Evolutionary conservation across 2,329 filamentous ascomycete species (phyloP).

Genomic region (Fusarium citri): DNA sequence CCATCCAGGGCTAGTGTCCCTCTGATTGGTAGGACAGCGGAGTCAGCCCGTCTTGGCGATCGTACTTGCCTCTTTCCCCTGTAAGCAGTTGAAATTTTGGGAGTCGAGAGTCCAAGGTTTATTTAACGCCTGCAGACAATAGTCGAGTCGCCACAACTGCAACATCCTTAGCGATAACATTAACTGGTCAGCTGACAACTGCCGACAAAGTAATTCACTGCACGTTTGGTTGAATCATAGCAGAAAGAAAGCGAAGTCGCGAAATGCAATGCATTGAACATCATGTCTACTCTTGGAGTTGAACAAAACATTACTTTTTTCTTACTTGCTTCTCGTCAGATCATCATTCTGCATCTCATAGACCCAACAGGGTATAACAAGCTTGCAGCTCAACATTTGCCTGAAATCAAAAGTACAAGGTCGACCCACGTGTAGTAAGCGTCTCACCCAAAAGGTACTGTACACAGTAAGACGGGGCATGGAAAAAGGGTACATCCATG

Average conservation of each 20-base stretch:
- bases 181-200: slow-evolving; percentile 9
- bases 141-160: slow-evolving; percentile 21
- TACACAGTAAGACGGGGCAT: not conserved
- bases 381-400: slow-evolving; percentile 3
- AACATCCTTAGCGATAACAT: slow-evolving; percentile 13
- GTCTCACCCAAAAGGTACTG: not conserved
- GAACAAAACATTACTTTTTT: slow-evolving; percentile 5
- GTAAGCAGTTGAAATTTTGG: not conserved
- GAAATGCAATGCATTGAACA: not conserved
- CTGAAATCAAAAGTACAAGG: not conserved
- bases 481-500: not conserved
- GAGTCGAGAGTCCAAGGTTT: not conserved
- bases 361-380: not conserved
- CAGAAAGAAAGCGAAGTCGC: not conserved
- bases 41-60: slow-evolving; percentile 22
- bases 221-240: not conserved
- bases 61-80: not conserved
- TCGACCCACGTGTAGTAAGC: slow-evolving; percentile 16
- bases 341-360: slow-evolving; percentile 1
- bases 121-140: slow-evolving; percentile 4
- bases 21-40: slow-evolving; percentile 4
- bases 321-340: not conserved
- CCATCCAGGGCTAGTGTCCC: slow-evolving; percentile 5
- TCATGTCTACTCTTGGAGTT: not conserved
- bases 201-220: not conserved